These are phyloP conservation scores for Tricholoma terreum DNA, from an alignment of 768 basidiomycete species.

Conservation along the genomic window DNA sequence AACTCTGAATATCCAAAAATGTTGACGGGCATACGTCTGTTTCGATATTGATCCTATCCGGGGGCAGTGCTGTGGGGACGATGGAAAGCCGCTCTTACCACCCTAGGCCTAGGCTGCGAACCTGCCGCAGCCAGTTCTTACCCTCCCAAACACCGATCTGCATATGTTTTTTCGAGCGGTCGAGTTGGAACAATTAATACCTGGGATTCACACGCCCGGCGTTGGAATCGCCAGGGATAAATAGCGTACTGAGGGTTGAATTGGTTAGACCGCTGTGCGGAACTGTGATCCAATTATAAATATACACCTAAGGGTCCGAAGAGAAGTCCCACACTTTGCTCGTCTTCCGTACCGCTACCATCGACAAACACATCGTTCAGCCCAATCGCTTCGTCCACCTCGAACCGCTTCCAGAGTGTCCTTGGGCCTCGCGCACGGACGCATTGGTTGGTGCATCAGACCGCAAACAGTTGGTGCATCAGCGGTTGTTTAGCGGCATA, in stretches of 20 bases:
- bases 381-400: background rate
- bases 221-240: too few species aligned
- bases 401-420: background rate
- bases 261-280: background rate
- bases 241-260: background rate
- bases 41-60: background rate
- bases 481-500: background rate
- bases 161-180: background rate
- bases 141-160: background rate
- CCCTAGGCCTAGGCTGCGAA: background rate
- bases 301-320: background rate
- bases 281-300: background rate
- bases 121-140: background rate
- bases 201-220: too few species aligned
- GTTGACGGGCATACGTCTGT: background rate
- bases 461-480: background rate
- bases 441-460: conserved; percentile 1
- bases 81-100: background rate
- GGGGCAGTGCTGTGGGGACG: background rate
- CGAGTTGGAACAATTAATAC: too few species aligned
- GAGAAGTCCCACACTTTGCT: conserved; percentile 6
- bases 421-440: conserved; percentile 1
- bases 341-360: conserved; percentile 3
- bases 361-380: background rate
- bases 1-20: background rate